Evolutionary conservation across 257 asterid genomes (phyloP).

Genomic region (Scutellaria baicalensis): DNA sequence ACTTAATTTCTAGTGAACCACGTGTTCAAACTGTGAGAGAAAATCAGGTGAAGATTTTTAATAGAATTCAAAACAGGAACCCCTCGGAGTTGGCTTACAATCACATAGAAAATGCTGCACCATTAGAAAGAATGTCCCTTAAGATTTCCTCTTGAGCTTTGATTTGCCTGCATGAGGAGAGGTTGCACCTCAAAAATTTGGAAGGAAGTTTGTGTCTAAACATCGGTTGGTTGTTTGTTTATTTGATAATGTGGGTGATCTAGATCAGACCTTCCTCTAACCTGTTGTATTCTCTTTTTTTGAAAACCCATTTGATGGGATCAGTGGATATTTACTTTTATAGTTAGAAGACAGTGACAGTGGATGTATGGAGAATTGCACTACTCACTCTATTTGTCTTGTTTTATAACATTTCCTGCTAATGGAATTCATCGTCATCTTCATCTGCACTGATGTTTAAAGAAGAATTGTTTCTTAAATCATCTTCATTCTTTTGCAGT

Average conservation of each 20-base stretch:
- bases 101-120: not conserved
- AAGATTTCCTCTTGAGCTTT: not conserved
- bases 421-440: not conserved
- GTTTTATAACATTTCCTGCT: not conserved
- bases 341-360: not conserved
- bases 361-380: not conserved
- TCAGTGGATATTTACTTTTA: not conserved
- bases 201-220: not conserved
- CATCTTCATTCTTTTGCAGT: conserved; percentile 32
- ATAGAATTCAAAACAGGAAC: not conserved
- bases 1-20: not conserved
- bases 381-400: not conserved
- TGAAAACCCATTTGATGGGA: not conserved
- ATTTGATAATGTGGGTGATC: not conserved
- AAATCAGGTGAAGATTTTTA: not conserved
- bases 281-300: not conserved
- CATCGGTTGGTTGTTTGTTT: not conserved
- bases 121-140: not conserved
- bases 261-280: not conserved
- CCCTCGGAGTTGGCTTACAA: not conserved
- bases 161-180: not conserved
- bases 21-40: not conserved
- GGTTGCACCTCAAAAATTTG: not conserved
- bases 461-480: not conserved
- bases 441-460: not conserved